Base-by-base conservation (phyloP, 2,329 filamentous ascomycete species). In the Exophiala lecanii-corni region DNA sequence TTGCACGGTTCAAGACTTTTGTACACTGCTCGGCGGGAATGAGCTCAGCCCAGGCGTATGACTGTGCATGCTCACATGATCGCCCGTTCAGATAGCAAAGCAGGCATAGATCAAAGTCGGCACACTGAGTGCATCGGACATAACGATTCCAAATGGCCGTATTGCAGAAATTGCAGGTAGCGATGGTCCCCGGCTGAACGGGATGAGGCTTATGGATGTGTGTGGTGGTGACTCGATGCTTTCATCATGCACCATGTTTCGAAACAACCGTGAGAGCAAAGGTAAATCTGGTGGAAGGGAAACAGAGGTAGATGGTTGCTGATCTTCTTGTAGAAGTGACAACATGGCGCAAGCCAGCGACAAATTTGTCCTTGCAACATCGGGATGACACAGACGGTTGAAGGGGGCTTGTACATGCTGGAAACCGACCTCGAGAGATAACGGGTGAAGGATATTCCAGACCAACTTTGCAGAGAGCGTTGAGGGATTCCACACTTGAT, bases 81-180 rank as follows among this genome's bases (percentile, higher is more conserved):
- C 61, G 56, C 20, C 60, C 61, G 21, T 58, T 62, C 7, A 64
- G 47, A 41, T 60, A 64, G 43, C 61, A 65, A 10, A 57, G 56
- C 28, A 64, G 45, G 42, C 61, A 65, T 18, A 65, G 51, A 38
- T 64, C 61, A 43, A 65, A 63, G 45, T 64, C 61, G 13, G 57
- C 55, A 37, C 62, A 65, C 34, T 60, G 52, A 13, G 59, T 59
- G 36, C 61, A 65, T n/a, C 60, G 60, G 15, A 65, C 47, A 54
- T 65, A 61, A 15, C 60, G 59, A 38, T 65, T 64, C 62, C 62
- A 64, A 30, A 65, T 63, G n/a, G 61, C 61, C 3, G 61, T 57
- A 15, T 57, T 59, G 47, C 61, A 64, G 45, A 64, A 64, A 39
- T 63, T 62, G 44, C 62, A 64, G 9, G 58, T 60, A 25, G 61